A percentile compares a stretch with the other conserved stretches of the same genome.
phyloP scores from a whole-genome alignment of 78 protist genomes.

The Dictyostelium citrinum region DNA sequence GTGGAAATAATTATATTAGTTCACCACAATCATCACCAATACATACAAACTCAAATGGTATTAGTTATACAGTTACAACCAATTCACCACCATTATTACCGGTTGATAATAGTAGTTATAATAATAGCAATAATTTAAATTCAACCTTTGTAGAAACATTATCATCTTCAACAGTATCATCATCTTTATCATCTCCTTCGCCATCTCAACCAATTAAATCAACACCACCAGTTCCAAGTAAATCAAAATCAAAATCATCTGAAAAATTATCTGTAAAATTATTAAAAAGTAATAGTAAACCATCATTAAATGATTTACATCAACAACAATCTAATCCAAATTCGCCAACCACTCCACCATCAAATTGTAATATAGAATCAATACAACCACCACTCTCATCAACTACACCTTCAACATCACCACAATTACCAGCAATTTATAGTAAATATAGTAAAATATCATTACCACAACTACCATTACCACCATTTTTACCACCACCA shows the following conservation, averaged over 20 bases:
- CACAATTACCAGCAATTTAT: background rate
- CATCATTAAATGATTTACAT: background rate
- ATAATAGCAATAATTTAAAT: background rate
- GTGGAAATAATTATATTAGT: background rate
- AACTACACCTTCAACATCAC: background rate
- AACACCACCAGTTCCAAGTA: background rate
- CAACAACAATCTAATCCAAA: background rate
- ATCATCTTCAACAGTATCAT: background rate
- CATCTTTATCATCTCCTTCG: background rate
- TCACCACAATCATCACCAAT: background rate
- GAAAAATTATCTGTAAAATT: constrained; percentile 5
- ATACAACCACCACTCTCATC: background rate
- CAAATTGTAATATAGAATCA: background rate
- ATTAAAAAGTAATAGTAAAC: background rate
- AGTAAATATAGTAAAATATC: constrained; percentile 7
- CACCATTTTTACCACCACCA: background rate
- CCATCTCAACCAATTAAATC: too few species aligned
- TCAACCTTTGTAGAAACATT: constrained; percentile 4
- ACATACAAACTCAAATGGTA: background rate
- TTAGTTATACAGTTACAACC: background rate
- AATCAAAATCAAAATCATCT: background rate
- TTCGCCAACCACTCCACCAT: background rate
- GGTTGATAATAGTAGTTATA: background rate
- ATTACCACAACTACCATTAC: constrained; percentile 1
- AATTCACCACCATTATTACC: background rate